These are phyloP conservation scores for Daldinia eschscholtzii DNA, from an alignment of 2,329 filamentous ascomycete genomes.

Conservation along the genomic window DNA sequence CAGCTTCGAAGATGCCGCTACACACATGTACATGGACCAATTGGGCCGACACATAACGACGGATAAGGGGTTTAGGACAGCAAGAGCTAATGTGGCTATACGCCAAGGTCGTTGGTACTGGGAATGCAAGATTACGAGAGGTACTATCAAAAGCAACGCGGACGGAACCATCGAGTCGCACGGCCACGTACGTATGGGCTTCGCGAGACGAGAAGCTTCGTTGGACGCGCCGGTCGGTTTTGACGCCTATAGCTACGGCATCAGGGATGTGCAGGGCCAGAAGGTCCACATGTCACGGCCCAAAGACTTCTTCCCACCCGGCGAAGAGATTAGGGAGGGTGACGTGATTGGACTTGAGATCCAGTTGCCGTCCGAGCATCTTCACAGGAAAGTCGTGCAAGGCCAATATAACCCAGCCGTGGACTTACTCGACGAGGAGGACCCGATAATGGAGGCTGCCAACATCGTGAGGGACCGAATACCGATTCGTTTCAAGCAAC, in stretches of 20 bases:
- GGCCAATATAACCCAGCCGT: conserved; percentile 90
- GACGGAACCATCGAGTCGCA: conserved; percentile 63
- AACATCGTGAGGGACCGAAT: conserved; percentile 96
- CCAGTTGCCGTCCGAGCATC: conserved; percentile 83
- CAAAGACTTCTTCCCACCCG: conserved; percentile 86
- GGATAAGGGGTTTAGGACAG: conserved; percentile 92
- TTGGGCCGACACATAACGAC: conserved; percentile 84
- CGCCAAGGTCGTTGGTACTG: conserved; percentile 93
- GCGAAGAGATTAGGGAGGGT: conserved; percentile 85
- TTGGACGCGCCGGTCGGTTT: conserved; percentile 87
- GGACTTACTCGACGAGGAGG: conserved; percentile 73
- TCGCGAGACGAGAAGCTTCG: conserved; percentile 83
- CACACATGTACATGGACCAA: conserved; percentile 84
- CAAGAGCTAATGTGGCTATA: conserved; percentile 89
- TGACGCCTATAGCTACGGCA: conserved; percentile 92
- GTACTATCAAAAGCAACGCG: conserved; percentile 67
- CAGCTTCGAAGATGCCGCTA: conserved; percentile 91
- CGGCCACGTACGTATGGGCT: conserved; percentile 85
- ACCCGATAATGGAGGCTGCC: conserved; percentile 67
- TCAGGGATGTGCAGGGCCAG: conserved; percentile 90
- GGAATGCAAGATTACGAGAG: conserved; percentile 89
- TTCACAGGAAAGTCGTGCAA: conserved; percentile 90
- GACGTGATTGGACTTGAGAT: conserved; percentile 94
- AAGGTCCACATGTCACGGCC: conserved; percentile 94
- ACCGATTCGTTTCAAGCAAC: conserved; percentile 92